These are phyloP conservation scores for Uronychia binucleata DNA, from an alignment of 73 alveolate species.

Conservation along the genomic window DNA sequence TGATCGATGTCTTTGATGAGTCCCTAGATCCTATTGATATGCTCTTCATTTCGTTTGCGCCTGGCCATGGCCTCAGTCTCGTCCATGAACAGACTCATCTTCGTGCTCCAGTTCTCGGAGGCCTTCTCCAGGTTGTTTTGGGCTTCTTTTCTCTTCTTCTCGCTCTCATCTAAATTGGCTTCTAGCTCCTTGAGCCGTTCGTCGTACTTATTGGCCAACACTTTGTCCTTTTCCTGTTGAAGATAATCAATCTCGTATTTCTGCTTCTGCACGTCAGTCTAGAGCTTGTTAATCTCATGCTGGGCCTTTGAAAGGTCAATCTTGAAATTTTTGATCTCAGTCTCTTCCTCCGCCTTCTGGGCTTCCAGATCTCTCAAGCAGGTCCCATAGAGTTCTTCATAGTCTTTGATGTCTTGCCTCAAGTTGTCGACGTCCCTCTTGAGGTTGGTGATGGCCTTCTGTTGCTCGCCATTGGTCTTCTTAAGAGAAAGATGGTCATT, in stretches of 20 bases:
- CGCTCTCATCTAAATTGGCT: conserved; percentile 6
- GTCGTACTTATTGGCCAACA: background rate
- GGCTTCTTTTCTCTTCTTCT: conserved; percentile 9
- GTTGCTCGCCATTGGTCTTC: background rate
- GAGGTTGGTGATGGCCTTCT: background rate
- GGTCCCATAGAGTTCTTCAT: background rate
- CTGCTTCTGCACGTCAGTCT: conserved; percentile 1
- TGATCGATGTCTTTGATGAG: conserved; percentile 14
- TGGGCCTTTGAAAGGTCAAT: conserved; percentile 18
- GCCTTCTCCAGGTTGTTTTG: conserved; percentile 8
- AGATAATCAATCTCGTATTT: conserved; percentile 34
- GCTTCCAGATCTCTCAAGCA: background rate
- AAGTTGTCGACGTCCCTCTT: background rate
- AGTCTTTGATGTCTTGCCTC: background rate
- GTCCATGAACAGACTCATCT: background rate
- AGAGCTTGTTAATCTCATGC: conserved; percentile 11
- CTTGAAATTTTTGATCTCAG: background rate
- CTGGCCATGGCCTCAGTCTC: conserved; percentile 9
- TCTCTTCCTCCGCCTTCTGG: conserved; percentile 11
- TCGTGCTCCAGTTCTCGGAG: conserved; percentile 15
- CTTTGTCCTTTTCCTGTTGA: conserved; percentile 28
- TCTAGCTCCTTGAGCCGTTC: conserved; percentile 17
- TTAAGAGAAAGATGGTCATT: background rate
- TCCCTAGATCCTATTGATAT: conserved; percentile 18
- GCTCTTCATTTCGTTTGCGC: conserved; percentile 19